Base-by-base conservation (phyloP, 1,284 basidiomycete genomes). In the Irpex sp. region DNA sequence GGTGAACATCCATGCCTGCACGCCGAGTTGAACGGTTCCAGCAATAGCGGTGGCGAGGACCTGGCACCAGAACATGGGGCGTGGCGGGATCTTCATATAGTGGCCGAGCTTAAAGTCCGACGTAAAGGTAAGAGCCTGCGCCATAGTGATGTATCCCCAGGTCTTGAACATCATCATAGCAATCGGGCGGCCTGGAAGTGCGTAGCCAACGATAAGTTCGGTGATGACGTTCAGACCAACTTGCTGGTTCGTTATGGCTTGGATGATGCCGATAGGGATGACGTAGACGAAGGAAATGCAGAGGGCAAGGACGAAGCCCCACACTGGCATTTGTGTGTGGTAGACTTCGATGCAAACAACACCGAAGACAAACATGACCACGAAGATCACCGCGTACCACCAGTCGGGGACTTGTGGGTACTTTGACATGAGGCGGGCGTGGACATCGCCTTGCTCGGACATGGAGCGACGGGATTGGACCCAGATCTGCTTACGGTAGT, bases 401-500 rank as follows among this genome's bases (percentile, higher is more conserved):
- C 70, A 72, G 49, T 70, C 67, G 1, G 71, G 71, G 36, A 72
- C 68, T 58, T 89, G 85, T 0, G 81, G 81, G 75, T 94, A 94
- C 43, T 77, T 76, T 15, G 83, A 78, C 92, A 95, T 95, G 47
- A 94, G 79, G n/a, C 81, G 78, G 9, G 85, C 85, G 74, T 95
- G 93, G n/a, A 95, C 84, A 73, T 95, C 93, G 9, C 91, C 88
- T 68, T 90, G 88, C 70, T 93, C 90, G 8, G 81, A 75, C 60
- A 88, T 73, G 46, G 85, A 82, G 43, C 83, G 78, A 26, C 88
- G 75, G 31, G 86, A 82, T 58, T 86, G 83, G 33, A 78, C 72
- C 77, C 84, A 84, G 62, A 95, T 89, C 51, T 87, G 84, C 65
- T 85, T 86, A 65, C 90, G 88, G 75, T 94, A 92, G 72, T 92